Base-by-base conservation (phyloP, 2,329 filamentous ascomycete genomes). In the Cryphonectria naterciae region DNA sequence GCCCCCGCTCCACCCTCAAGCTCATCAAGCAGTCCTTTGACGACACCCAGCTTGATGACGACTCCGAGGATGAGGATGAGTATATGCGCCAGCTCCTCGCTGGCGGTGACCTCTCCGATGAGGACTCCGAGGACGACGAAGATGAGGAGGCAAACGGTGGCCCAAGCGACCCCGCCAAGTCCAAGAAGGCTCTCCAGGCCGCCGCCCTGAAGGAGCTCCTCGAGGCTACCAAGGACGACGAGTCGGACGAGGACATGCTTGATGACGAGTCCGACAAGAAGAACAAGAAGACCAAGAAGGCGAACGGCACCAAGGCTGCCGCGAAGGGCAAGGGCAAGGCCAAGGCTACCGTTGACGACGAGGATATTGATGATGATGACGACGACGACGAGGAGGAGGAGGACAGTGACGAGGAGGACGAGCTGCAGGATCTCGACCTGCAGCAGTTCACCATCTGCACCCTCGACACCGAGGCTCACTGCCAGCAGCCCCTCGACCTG, bases 391-490 rank as follows among this genome's bases (percentile, higher is more conserved):
- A 88, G 1, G 63, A 63, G 22, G 71, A 46, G 1, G 43, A 49
- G 46, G 46, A 49, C 46, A 49, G 46, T n/a, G 46, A 71, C n/a
- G 85, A 88, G 17, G 88, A 89, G 43, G 88, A 92, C 68, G 87
- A 88, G 71, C 88, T 87, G 8, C 88, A 89, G 58, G 88, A 87
- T 37, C 82, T 88, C 68, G 89, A 94, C 78, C 85, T 95, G 68
- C 94, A 98, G 81, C 93, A 98, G 85, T 93, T 93, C 77, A 94
- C 98, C 76, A 85, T 99, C 77, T 99, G 96, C 89, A 99, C 96
- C 73, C 89, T 99, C 68, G 95, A 98, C 84, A 93, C 95, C 43
- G 90, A 94, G 82, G 93, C 92, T 85, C 89, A 93, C 85, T 97
- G 92, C 88, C 96, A 99, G 84, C 97, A 99, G 84, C 85, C 96